Percentiles rank a stretch among this genome's conserved stretches.
Conservation (phyloP, 2,329 filamentous ascomycete species). For the Penicillium corylophilum region DNA sequence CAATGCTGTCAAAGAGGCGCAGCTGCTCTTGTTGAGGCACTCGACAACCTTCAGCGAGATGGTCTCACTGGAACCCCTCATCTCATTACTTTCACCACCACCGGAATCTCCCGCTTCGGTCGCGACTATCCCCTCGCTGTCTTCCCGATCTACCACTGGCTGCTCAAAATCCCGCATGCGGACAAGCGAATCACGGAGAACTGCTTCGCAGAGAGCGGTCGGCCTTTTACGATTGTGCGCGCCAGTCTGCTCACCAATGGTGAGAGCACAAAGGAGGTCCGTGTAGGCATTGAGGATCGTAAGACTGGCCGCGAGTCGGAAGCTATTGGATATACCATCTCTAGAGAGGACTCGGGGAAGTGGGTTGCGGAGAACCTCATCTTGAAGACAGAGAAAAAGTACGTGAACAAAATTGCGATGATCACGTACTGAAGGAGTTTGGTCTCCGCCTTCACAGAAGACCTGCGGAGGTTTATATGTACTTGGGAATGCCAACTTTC, state of each 20-base stretch:
- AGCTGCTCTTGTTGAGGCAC: slow-evolving; percentile 25
- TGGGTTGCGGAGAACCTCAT: slow-evolving; percentile 21
- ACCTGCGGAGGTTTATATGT: neutral
- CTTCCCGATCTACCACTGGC: slow-evolving; percentile 32
- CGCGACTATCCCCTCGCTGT: slow-evolving; percentile 35
- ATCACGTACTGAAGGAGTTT: slow-evolving; percentile 8
- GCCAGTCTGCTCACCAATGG: slow-evolving; percentile 37
- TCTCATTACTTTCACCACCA: slow-evolving; percentile 35
- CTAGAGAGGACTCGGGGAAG: slow-evolving; percentile 31
- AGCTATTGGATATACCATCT: slow-evolving; percentile 36
- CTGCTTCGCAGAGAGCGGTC: slow-evolving; percentile 24
- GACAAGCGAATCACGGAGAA: slow-evolving; percentile 39
- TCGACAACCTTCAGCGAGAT: slow-evolving; percentile 13
- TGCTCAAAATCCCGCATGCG: slow-evolving; percentile 34
- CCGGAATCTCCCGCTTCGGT: slow-evolving; percentile 30
- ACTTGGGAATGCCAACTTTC: neutral
- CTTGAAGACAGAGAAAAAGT: slow-evolving; percentile 4
- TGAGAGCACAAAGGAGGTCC: slow-evolving; percentile 17
- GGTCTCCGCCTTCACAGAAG: neutral
- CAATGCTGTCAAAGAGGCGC: slow-evolving; percentile 35
- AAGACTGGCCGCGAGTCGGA: slow-evolving; percentile 30
- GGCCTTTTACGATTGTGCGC: slow-evolving; percentile 29
- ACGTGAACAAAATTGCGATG: slow-evolving; percentile 16
- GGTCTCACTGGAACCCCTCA: slow-evolving; percentile 25
- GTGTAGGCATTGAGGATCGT: slow-evolving; percentile 28